phyloP scores from a whole-genome alignment of 2,329 filamentous ascomycete genomes.

The Furcasterigmium furcatum region DNA sequence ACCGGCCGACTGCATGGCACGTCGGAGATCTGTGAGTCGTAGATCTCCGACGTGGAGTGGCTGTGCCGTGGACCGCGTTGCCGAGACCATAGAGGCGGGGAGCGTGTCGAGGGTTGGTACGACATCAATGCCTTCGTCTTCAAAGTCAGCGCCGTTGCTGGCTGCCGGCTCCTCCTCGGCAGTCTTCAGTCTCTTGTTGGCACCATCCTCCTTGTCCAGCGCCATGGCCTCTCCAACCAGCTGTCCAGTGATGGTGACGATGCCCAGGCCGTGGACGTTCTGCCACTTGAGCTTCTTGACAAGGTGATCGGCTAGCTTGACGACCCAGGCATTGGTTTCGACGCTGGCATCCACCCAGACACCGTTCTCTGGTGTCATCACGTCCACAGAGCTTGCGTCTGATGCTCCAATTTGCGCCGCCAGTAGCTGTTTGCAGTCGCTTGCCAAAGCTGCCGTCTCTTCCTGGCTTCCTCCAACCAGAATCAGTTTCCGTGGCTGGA shows the following conservation, averaged over 20 bases:
- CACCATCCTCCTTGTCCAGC: conserved; percentile 39
- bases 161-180: conserved; percentile 19
- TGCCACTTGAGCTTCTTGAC: conserved; percentile 92
- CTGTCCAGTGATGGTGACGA: conserved; percentile 87
- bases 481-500: conserved; percentile 91
- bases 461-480: conserved; percentile 77
- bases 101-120: conserved; percentile 53
- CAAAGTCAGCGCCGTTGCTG: not conserved
- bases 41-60: conserved; percentile 94
- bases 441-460: conserved; percentile 76
- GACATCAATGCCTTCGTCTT: conserved; percentile 9
- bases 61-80: conserved; percentile 73
- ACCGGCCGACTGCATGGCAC: conserved; percentile 76
- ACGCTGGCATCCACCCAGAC: conserved; percentile 82
- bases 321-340: conserved; percentile 95
- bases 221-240: conserved; percentile 34
- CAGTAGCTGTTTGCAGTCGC: conserved; percentile 72
- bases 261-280: conserved; percentile 81
- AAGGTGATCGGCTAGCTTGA: conserved; percentile 81
- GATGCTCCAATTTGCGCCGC: conserved; percentile 38
- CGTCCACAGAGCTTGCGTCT: conserved; percentile 56
- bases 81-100: conserved; percentile 60
- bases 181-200: conserved; percentile 49
- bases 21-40: conserved; percentile 80
- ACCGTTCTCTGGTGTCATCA: conserved; percentile 80